Evolutionary conservation across 495 filamentous ascomycete genomes (phyloP), one percentile per base, ranked within the genome.

Genomic region (Penicillium macrosclerotiorum): DNA sequence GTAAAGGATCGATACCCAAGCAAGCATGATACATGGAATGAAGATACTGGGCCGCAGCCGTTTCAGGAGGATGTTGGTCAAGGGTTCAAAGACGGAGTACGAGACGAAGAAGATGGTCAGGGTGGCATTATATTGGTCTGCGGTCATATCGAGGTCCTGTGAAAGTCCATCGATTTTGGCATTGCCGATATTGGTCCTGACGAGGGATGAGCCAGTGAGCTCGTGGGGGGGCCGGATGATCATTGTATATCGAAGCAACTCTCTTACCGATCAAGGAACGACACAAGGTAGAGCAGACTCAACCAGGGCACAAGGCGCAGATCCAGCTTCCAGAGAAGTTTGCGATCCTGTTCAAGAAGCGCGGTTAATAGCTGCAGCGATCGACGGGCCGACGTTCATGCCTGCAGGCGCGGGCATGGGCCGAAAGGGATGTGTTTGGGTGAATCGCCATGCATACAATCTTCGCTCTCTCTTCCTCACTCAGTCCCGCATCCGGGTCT

Each of bases 71-170:
- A 96, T 64, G 62, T 97, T 96, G 31, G 90, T 94, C 25, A 91
- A 48, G 0, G 90, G 90, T 72, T 96, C 91, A 47, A 90, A 88
- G 29, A 90, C 66, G 27, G 88, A 76, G 65, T 97, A 97, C 16
- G 89, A 94, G 19, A 95, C 78, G 73, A 96, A 97, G 69, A 96
- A 96, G 56, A 95, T 86, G 26, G 85, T 84, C 1, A 96, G 77
- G 4, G 82, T 73, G 8, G 77, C 75, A 61, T 92, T 94, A 67
- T 90, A 96, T 57, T 91, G 81, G 14, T 73, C 67, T 29, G 77
- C 67, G 4, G 74, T 79, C 72, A 95, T 81, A 19, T 71, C 30
- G 3, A 95, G 73, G 45, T 84, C 78, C 9, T 72, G 62, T n/a
- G 77, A 50, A 2, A 96, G 71, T 25, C 85, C 84, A 36, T 82